Evolutionary conservation across 352 stramenopile genomes (phyloP), one percentile per base, ranked within the genome.

Genomic region (Pythium plurisporium): DNA sequence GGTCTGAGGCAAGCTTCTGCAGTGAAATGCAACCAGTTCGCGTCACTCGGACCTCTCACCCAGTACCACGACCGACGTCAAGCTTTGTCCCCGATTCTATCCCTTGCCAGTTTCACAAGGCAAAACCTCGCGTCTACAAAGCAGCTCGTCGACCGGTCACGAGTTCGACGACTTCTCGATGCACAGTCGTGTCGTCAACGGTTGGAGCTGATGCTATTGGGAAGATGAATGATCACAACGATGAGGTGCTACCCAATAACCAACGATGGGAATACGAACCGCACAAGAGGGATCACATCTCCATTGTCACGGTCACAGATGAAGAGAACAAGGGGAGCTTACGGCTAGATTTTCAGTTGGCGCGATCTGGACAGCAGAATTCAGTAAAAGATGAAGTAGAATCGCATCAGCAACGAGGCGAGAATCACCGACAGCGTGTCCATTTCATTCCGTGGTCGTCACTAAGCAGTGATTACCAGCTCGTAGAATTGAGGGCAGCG

Each of bases 101-200:
- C 5, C 76, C 72, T n/a, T 87, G 80, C 38, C 74, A 69, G 59
- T 90, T 90, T 48, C 65, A 68, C 25, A 69, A 76, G 42, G 64
- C 70, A 11, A 86, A 79, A 25, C 77, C 80, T 26, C 70, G 67
- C 14, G 41, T 87, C 0, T 90, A 90, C 37, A 40, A 22, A 29
- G 14, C 30, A 30, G 36, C 25, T 17, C 64, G 47, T 64, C 69
- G 25, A 25, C 44, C 65, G 5, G 42, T 79, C 22, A 63, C 71
- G 2, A 38, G 62, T 14, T 47, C 48, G 26, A 60, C 65, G 2
- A 69, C 82, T 52, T 64, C 57, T 42, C 59, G 62, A 1, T 86
- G 73, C 26, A 59, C 70, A 19, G 65, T 90, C 7, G 69, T 90
- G 6, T 57, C 59, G 5, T 53, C 59, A n/a, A 51, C 30, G 1